Percentiles rank a stretch among this genome's conserved stretches.
Evolutionary conservation across 306 rosid species (phyloP).

Genomic region (Lupinus albus): DNA sequence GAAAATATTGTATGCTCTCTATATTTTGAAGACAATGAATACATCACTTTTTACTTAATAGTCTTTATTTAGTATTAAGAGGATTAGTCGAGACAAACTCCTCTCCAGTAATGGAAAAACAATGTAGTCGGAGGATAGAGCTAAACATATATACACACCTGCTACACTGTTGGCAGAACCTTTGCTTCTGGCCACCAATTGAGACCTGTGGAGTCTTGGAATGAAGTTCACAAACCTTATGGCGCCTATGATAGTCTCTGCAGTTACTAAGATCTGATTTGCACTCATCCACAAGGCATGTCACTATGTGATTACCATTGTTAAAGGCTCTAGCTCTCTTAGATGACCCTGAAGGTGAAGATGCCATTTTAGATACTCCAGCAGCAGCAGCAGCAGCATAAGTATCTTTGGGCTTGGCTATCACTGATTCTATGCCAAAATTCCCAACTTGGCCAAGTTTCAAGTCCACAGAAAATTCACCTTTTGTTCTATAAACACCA

Average conservation of each 20-base stretch:
- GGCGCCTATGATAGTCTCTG: conserved; percentile 92
- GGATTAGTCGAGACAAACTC: too few species aligned
- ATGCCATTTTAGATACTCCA: conserved; percentile 52
- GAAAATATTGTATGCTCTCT: too few species aligned
- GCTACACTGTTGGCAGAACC: conserved; percentile 99
- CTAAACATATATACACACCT: conserved; percentile 49
- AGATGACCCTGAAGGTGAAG: conserved; percentile 63
- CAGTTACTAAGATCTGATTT: conserved; percentile 78
- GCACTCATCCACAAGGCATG: conserved; percentile 92
- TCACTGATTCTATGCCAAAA: conserved; percentile 46
- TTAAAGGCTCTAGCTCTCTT: conserved; percentile 77
- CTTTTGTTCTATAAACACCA: conserved; percentile 52
- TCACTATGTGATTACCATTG: conserved; percentile 61
- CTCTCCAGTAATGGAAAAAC: too few species aligned
- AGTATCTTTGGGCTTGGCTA: conserved; percentile 53
- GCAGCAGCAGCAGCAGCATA: conserved; percentile 20
- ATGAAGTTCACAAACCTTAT: conserved; percentile 93
- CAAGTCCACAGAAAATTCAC: conserved; percentile 87
- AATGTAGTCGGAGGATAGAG: too few species aligned
- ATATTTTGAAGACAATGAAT: too few species aligned
- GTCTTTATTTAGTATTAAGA: too few species aligned
- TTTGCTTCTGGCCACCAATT: conserved; percentile 76
- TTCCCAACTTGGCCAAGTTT: conserved; percentile 79
- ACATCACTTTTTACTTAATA: too few species aligned
- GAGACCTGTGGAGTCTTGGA: conserved; percentile 88